These are phyloP conservation scores for Pelargonium exstipulatum DNA, from an alignment of 441 rosid species.

Conservation along the genomic window DNA sequence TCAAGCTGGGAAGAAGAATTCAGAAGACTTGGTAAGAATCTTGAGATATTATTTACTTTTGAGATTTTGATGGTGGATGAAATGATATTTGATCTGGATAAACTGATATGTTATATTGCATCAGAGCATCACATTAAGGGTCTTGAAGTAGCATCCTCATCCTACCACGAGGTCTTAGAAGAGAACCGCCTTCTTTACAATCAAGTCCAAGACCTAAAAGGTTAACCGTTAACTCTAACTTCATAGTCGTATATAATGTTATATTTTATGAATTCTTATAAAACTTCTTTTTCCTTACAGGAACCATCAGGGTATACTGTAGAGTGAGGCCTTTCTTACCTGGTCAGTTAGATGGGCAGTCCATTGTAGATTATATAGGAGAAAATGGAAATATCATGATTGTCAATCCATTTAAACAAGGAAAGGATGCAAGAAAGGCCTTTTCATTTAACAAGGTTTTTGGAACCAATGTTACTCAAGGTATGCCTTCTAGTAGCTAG, in stretches of 20 bases:
- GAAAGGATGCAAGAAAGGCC: slow-evolving; percentile 53
- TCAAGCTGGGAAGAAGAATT: slow-evolving; percentile 61
- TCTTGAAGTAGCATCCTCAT: slow-evolving; percentile 56
- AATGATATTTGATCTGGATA: slow-evolving; percentile 11
- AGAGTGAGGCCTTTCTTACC: slow-evolving; percentile 76
- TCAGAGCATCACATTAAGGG: slow-evolving; percentile 63
- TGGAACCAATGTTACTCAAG: slow-evolving; percentile 54
- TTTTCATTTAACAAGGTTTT: slow-evolving; percentile 72
- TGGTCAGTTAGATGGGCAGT: slow-evolving; percentile 51
- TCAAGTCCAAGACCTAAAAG: slow-evolving; percentile 74
- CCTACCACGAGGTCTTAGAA: slow-evolving; percentile 48
- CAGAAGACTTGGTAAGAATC: slow-evolving; percentile 50
- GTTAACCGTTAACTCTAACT: slow-evolving; percentile 34
- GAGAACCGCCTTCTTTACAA: slow-evolving; percentile 63
- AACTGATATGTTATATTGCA: slow-evolving; percentile 13
- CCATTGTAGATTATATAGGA: slow-evolving; percentile 51
- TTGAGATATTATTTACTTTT: slow-evolving; percentile 12
- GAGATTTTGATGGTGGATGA: neutral
- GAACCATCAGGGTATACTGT: slow-evolving; percentile 89
- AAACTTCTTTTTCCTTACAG: slow-evolving; percentile 20
- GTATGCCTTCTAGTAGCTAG: slow-evolving; percentile 21
- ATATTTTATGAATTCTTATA: neutral
- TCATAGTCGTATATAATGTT: neutral
- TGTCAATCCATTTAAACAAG: slow-evolving; percentile 85
- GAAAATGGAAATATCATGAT: slow-evolving; percentile 70